phyloP scores from a whole-genome alignment of 2,329 filamentous ascomycete genomes.

The Alternaria viburni region DNA sequence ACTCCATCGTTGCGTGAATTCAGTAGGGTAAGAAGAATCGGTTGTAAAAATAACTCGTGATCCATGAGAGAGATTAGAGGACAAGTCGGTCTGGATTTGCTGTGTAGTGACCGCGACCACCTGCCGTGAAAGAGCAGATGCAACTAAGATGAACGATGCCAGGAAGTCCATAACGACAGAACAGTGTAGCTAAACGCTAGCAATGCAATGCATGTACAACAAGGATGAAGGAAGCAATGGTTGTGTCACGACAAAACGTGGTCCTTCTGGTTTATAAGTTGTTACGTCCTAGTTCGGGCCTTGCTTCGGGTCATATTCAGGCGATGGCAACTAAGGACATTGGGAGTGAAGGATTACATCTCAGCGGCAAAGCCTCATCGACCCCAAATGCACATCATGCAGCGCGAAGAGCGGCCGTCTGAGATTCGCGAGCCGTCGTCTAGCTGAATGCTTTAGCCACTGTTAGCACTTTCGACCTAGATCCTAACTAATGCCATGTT shows the following conservation, averaged over 20 bases:
- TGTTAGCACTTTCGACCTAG: not conserved
- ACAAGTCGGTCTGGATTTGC: constrained; percentile 1
- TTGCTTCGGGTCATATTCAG: not conserved
- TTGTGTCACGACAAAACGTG: not conserved
- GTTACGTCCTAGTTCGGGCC: not conserved
- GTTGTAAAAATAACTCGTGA: not conserved
- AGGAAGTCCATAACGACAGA: not conserved
- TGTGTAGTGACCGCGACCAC: not conserved
- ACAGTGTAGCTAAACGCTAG: not conserved
- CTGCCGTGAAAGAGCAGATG: not conserved
- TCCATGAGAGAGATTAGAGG: not conserved
- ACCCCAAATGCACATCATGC: not conserved
- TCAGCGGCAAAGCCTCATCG: not conserved
- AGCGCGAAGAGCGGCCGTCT: not conserved
- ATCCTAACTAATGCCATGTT: not conserved
- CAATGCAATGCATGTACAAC: not conserved
- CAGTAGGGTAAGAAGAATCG: not conserved
- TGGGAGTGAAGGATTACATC: not conserved
- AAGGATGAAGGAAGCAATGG: not conserved
- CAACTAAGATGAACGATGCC: not conserved
- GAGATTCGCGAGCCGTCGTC: not conserved
- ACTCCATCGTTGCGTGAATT: constrained; percentile 2
- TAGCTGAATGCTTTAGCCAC: not conserved
- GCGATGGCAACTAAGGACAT: not conserved
- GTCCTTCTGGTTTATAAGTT: not conserved